phyloP scores from a whole-genome alignment of 331 rosid species.

The Prunus yedoensis region DNA sequence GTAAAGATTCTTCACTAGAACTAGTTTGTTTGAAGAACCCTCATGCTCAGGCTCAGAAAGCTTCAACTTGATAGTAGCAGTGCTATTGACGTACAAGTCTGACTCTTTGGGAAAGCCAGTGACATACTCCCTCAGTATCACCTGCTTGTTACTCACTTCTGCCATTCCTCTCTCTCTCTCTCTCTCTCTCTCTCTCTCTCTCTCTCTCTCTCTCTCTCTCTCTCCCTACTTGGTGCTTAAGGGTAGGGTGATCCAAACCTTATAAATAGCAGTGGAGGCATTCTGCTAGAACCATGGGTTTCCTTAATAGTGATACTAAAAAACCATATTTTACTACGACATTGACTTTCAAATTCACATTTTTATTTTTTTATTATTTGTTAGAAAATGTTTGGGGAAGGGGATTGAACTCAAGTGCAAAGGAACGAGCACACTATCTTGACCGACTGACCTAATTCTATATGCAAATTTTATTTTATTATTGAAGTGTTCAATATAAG shows the following conservation, averaged over 20 bases:
- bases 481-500: no score
- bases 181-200: background rate
- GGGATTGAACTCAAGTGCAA: no score
- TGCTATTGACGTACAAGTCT: background rate
- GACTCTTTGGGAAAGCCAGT: background rate
- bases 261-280: background rate
- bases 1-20: constrained; percentile 10
- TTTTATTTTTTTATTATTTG: no score
- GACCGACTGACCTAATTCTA: no score
- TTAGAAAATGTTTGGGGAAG: no score
- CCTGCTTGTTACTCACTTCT: constrained; percentile 3
- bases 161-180: background rate
- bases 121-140: background rate
- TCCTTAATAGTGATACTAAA: background rate
- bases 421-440: no score
- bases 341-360: no score
- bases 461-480: no score
- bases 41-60: background rate
- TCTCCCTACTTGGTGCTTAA: background rate
- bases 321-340: no score
- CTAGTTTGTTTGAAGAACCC: background rate
- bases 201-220: background rate
- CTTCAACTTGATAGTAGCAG: background rate
- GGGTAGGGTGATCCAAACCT: background rate
- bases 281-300: background rate